These are phyloP conservation scores for Crotalaria pallida DNA, from an alignment of 306 rosid genomes.

Conservation along the genomic window DNA sequence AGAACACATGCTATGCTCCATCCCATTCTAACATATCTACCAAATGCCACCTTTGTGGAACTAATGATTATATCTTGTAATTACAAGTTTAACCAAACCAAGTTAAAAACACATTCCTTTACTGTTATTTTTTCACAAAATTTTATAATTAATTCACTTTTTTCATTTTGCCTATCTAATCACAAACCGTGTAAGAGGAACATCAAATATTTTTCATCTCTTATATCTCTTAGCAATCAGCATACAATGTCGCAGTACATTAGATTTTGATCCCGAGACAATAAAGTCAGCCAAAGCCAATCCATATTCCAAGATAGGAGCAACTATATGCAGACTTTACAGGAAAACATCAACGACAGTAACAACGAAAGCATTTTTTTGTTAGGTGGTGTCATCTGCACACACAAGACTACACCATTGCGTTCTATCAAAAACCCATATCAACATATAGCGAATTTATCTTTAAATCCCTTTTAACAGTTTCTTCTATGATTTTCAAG, in stretches of 20 bases:
- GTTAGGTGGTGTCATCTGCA: background rate
- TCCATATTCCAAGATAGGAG: background rate
- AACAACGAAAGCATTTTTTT: background rate
- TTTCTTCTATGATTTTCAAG: background rate
- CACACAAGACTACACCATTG: background rate
- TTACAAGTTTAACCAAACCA: slow-evolving; percentile 1
- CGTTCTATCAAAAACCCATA: too few relatives aligned
- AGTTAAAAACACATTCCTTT: background rate
- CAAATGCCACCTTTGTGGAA: background rate
- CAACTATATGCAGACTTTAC: background rate
- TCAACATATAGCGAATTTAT: too few relatives aligned
- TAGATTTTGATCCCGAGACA: background rate
- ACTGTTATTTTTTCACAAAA: background rate
- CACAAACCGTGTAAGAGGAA: background rate
- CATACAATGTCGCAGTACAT: slow-evolving; percentile 10
- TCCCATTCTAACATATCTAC: too few relatives aligned
- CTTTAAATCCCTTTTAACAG: too few relatives aligned
- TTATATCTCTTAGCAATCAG: background rate
- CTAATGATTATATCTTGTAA: background rate
- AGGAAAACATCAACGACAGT: too few relatives aligned
- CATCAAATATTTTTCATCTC: too few relatives aligned
- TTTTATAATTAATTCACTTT: background rate
- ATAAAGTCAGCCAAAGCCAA: background rate
- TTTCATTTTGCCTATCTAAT: background rate
- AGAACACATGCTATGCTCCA: too few relatives aligned